phyloP scores from a whole-genome alignment of 2,329 filamentous ascomycete genomes.

The Tolypocladium tundrense region DNA sequence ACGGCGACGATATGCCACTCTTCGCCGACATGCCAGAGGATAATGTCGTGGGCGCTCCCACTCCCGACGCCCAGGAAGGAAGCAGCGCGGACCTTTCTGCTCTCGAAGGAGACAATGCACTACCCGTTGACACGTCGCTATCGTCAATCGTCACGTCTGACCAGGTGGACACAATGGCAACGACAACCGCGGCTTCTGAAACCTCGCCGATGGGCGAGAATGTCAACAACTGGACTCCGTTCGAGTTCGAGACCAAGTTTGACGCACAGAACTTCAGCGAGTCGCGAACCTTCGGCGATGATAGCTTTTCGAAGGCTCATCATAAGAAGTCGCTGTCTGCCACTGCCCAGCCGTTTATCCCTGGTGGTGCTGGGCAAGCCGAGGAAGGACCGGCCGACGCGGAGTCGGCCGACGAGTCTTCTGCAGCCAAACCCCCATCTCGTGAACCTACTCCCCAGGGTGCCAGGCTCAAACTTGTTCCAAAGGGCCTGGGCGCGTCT shows the following conservation, averaged over 20 bases:
- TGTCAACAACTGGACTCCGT: slow-evolving; percentile 40
- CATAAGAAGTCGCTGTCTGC: slow-evolving; percentile 50
- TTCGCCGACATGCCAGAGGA: slow-evolving; percentile 51
- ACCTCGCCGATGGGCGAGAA: slow-evolving; percentile 38
- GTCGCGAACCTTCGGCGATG: slow-evolving; percentile 38
- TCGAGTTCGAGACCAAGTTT: slow-evolving; percentile 43
- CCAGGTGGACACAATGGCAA: slow-evolving; percentile 41
- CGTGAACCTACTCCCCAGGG: slow-evolving; percentile 10
- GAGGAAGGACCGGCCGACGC: slow-evolving; percentile 8
- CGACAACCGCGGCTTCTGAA: slow-evolving; percentile 42
- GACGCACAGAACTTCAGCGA: slow-evolving; percentile 42
- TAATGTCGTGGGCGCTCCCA: slow-evolving; percentile 3
- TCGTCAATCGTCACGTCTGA: slow-evolving; percentile 44
- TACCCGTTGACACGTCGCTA: slow-evolving; percentile 38
- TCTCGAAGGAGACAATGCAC: slow-evolving; percentile 30
- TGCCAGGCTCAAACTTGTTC: slow-evolving; percentile 19
- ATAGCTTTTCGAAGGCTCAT: slow-evolving; percentile 27
- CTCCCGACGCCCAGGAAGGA: slow-evolving; percentile 12
- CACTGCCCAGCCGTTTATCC: slow-evolving; percentile 58
- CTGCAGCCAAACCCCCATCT: slow-evolving; percentile 8
- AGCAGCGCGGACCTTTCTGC: slow-evolving; percentile 14
- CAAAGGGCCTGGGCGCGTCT: slow-evolving; percentile 31
- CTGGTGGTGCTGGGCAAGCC: slow-evolving; percentile 24
- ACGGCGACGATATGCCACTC: slow-evolving; percentile 62
- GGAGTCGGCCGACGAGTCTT: slow-evolving; percentile 12